Conservation (phyloP, 805 yeast genomes). For the Saccharomyces kudriavzevii region DNA sequence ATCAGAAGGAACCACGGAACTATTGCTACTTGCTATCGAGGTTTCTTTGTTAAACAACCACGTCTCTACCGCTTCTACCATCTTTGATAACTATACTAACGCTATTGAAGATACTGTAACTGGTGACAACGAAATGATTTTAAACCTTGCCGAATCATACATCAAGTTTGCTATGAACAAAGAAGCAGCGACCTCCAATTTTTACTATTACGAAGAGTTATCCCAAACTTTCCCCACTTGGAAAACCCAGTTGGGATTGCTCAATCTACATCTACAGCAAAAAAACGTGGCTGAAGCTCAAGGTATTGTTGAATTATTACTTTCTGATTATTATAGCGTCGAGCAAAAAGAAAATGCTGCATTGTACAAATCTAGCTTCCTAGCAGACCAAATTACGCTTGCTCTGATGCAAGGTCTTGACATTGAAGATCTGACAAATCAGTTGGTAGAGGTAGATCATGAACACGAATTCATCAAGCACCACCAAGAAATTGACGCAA, state of each 20-base stretch:
- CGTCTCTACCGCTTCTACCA: conserved; percentile 39
- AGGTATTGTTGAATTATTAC: conserved; percentile 45
- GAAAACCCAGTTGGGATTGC: conserved; percentile 52
- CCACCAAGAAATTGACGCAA: conserved; percentile 48
- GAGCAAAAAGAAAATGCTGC: conserved; percentile 24
- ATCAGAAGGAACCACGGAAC: conserved; percentile 33
- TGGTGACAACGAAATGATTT: conserved; percentile 60
- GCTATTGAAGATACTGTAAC: conserved; percentile 37
- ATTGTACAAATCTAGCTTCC: conserved; percentile 37
- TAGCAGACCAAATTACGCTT: conserved; percentile 60
- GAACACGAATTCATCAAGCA: conserved; percentile 53
- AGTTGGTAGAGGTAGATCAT: conserved; percentile 42
- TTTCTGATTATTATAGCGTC: conserved; percentile 35
- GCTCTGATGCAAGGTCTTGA: conserved; percentile 50
- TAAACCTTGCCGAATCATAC: conserved; percentile 77
- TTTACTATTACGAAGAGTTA: conserved; percentile 71
- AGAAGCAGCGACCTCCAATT: conserved; percentile 34
- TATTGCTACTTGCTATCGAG: conserved; percentile 35
- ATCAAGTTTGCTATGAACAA: conserved; percentile 37
- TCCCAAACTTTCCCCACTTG: conserved; percentile 47
- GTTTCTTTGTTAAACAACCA: conserved; percentile 36
- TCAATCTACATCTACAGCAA: conserved; percentile 70
- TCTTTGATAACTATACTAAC: conserved; percentile 37
- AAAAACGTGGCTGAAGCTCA: conserved; percentile 77
- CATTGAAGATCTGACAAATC: conserved; percentile 35